Evolutionary conservation across 306 rosid genomes (phyloP).

Genomic region (Vachellia pachyceras): DNA sequence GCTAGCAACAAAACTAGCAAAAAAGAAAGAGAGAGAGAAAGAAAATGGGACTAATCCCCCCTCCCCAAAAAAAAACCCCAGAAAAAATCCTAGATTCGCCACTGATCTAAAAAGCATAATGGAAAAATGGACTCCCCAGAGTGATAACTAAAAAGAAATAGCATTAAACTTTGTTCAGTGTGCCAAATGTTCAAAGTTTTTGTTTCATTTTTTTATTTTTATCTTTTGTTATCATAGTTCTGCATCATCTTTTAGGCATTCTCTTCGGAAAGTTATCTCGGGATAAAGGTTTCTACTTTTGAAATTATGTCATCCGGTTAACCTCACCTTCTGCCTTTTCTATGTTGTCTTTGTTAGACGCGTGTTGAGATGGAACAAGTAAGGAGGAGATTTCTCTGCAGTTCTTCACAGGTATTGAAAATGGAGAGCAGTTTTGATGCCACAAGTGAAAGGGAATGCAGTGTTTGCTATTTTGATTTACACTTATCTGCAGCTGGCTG

Average conservation of each 20-base stretch:
- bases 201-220: not conserved
- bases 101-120: not conserved
- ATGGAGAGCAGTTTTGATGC: constrained; percentile 94
- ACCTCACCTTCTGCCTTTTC: constrained; percentile 34
- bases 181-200: constrained; percentile 15
- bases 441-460: constrained; percentile 87
- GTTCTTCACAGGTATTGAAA: constrained; percentile 74
- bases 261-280: not conserved
- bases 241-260: not conserved
- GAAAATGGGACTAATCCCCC: not conserved
- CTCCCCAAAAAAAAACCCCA: not conserved
- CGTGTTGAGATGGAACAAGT: constrained; percentile 84
- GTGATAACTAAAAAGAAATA: not conserved
- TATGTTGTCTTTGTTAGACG: constrained; percentile 49
- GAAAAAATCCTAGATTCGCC: not conserved
- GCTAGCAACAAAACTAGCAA: no score
- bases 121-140: not conserved
- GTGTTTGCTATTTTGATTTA: constrained; percentile 83
- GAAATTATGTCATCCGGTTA: constrained; percentile 12
- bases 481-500: constrained; percentile 97
- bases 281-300: not conserved
- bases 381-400: constrained; percentile 69
- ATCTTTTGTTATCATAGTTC: constrained; percentile 11
- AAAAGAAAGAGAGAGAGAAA: no score
- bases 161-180: not conserved